Evolutionary conservation across 805 yeast genomes (phyloP).

Genomic region (Wickerhamomyces subpelliculosus): DNA sequence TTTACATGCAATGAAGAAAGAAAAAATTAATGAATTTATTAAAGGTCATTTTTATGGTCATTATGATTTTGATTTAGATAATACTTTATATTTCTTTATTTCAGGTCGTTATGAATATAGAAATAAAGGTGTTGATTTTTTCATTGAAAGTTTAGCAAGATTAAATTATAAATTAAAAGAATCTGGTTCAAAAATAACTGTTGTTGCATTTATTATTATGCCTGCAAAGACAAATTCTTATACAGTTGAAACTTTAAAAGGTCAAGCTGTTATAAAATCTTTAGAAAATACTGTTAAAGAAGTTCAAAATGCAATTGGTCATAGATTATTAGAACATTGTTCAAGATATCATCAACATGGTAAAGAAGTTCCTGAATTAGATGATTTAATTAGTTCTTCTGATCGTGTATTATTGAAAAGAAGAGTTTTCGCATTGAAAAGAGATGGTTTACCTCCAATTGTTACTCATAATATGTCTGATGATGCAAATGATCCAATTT

Average conservation of each 20-base stretch:
- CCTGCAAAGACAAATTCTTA: constrained; percentile 93
- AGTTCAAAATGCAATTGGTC: constrained; percentile 81
- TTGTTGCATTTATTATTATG: constrained; percentile 96
- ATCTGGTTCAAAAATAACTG: constrained; percentile 79
- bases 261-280: constrained; percentile 93
- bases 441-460: constrained; percentile 87
- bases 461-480: constrained; percentile 97
- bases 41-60: constrained; percentile 98
- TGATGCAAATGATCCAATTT: constrained; percentile 84
- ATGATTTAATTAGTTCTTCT: constrained; percentile 76
- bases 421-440: constrained; percentile 86
- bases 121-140: constrained; percentile 95
- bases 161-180: constrained; percentile 82
- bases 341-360: constrained; percentile 56
- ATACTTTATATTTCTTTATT: constrained; percentile 90
- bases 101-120: constrained; percentile 97
- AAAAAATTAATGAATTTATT: constrained; percentile 86
- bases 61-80: constrained; percentile 88
- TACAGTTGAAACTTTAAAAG: constrained; percentile 91
- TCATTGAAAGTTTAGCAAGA: constrained; percentile 86
- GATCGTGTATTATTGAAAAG: constrained; percentile 87
- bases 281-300: constrained; percentile 84
- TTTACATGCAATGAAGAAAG: constrained; percentile 87
- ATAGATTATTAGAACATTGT: constrained; percentile 84
- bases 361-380: constrained; percentile 67